phyloP scores from a whole-genome alignment of 352 stramenopile genomes.

The Phytophthora quininea region DNA sequence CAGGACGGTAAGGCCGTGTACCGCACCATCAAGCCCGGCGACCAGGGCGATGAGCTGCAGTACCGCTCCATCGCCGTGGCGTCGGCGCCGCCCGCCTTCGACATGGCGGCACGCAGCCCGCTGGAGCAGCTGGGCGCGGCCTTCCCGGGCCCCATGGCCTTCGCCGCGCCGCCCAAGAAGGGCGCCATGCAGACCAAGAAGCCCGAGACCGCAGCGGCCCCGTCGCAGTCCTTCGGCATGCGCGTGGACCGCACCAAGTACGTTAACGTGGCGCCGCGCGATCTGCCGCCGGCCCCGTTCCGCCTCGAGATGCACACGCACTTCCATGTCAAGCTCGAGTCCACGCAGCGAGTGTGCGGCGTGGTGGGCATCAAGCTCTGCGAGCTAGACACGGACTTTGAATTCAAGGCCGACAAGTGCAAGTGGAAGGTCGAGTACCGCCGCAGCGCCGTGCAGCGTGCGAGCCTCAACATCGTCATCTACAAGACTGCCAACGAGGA shows the following conservation, averaged over 20 bases:
- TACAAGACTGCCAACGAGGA: slow-evolving; percentile 76
- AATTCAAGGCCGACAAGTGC: slow-evolving; percentile 86
- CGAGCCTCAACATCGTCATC: slow-evolving; percentile 80
- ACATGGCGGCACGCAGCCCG: slow-evolving; percentile 38
- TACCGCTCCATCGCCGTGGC: slow-evolving; percentile 70
- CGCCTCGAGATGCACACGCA: slow-evolving; percentile 88
- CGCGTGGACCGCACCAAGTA: slow-evolving; percentile 83
- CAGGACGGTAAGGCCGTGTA: slow-evolving; percentile 82
- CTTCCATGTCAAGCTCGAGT: slow-evolving; percentile 84
- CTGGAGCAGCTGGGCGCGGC: slow-evolving; percentile 39
- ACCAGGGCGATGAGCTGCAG: slow-evolving; percentile 49
- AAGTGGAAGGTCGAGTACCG: slow-evolving; percentile 90
- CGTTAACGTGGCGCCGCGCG: slow-evolving; percentile 59
- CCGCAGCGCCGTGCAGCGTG: slow-evolving; percentile 55
- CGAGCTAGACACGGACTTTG: slow-evolving; percentile 85
- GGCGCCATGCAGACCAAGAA: slow-evolving; percentile 21
- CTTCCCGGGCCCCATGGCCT: slow-evolving; percentile 51
- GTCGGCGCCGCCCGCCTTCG: slow-evolving; percentile 45
- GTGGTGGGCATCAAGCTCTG: slow-evolving; percentile 83
- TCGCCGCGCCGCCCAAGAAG: slow-evolving; percentile 50
- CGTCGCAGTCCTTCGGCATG: slow-evolving; percentile 53
- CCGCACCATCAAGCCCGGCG: slow-evolving; percentile 44
- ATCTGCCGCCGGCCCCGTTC: slow-evolving; percentile 79
- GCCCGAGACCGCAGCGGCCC: slow-evolving; percentile 26
- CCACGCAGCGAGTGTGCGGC: slow-evolving; percentile 76